phyloP scores from a whole-genome alignment of 2,329 filamentous ascomycete genomes.

The Xylogone sp. region DNA sequence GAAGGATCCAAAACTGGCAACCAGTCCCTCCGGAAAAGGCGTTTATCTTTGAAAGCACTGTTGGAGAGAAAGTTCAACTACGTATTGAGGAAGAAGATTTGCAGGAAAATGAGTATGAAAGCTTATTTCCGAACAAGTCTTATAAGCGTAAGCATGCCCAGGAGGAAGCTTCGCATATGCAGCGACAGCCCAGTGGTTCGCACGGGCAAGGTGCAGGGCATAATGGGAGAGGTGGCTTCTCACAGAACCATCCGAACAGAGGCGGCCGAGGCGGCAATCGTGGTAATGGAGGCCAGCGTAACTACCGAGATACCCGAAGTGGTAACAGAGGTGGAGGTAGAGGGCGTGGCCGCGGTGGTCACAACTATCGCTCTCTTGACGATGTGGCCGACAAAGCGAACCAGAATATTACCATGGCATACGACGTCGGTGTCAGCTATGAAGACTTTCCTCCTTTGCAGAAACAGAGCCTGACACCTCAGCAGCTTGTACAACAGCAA shows the following conservation, averaged over 20 bases:
- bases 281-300: slow-evolving; percentile 39
- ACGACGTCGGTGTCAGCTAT: slow-evolving; percentile 27
- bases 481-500: slow-evolving; percentile 27
- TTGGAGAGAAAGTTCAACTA: slow-evolving; percentile 82
- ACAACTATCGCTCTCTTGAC: slow-evolving; percentile 64
- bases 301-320: slow-evolving; percentile 20
- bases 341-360: slow-evolving; percentile 44
- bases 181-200: slow-evolving; percentile 20
- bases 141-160: slow-evolving; percentile 60
- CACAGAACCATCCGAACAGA: slow-evolving; percentile 29
- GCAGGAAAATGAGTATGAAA: slow-evolving; percentile 60
- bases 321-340: slow-evolving; percentile 29
- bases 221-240: slow-evolving; percentile 27
- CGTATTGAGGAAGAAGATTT: slow-evolving; percentile 71
- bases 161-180: slow-evolving; percentile 43
- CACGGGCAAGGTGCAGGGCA: slow-evolving; percentile 33
- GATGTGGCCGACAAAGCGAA: slow-evolving; percentile 51
- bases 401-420: slow-evolving; percentile 32
- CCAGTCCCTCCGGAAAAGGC: slow-evolving; percentile 66
- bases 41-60: slow-evolving; percentile 75
- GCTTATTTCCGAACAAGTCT: slow-evolving; percentile 55
- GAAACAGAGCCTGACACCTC: slow-evolving; percentile 27
- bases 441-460: slow-evolving; percentile 31
- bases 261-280: slow-evolving; percentile 30
- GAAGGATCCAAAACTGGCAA: slow-evolving; percentile 80